These are phyloP conservation scores for Artemisia argyi DNA, from an alignment of 129 eudicot species.

Conservation along the genomic window DNA sequence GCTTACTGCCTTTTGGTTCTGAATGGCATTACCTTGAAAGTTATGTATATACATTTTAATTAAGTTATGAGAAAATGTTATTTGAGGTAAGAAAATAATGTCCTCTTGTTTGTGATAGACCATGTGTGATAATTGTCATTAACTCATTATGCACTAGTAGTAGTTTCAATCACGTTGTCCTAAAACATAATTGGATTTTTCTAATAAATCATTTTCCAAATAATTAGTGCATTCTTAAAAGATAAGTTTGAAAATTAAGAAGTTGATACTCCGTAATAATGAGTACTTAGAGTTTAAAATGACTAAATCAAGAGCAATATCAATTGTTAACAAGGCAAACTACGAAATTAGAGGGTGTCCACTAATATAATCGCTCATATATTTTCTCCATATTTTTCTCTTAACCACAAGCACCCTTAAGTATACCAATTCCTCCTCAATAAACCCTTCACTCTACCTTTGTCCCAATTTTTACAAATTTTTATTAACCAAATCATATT, in stretches of 20 bases:
- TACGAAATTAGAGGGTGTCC: conserved; percentile 30
- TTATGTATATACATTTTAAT: background rate
- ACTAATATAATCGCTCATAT: conserved; percentile 6
- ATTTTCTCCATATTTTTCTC: conserved; percentile 26
- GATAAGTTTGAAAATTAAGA: too few relatives aligned
- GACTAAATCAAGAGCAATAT: conserved; percentile 7
- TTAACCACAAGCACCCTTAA: conserved; percentile 30
- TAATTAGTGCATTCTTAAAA: too few relatives aligned
- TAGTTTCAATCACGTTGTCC: too few relatives aligned
- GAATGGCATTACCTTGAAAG: background rate
- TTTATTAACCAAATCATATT: background rate
- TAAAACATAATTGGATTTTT: too few relatives aligned
- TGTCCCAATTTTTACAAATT: conserved; percentile 21
- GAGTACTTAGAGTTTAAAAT: background rate
- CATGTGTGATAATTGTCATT: background rate
- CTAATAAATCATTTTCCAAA: too few relatives aligned
- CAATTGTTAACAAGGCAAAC: conserved; percentile 1
- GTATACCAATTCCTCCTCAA: background rate
- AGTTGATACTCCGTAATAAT: too few relatives aligned
- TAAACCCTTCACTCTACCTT: conserved; percentile 22
- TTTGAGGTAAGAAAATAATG: background rate
- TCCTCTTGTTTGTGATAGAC: background rate
- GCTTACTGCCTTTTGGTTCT: background rate
- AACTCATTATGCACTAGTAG: background rate
- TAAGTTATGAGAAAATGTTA: background rate